A percentile compares a stretch with the other conserved stretches of the same genome.
Conservation (phyloP, 176 grass and related monocot species). For the Musa acuminata region DNA sequence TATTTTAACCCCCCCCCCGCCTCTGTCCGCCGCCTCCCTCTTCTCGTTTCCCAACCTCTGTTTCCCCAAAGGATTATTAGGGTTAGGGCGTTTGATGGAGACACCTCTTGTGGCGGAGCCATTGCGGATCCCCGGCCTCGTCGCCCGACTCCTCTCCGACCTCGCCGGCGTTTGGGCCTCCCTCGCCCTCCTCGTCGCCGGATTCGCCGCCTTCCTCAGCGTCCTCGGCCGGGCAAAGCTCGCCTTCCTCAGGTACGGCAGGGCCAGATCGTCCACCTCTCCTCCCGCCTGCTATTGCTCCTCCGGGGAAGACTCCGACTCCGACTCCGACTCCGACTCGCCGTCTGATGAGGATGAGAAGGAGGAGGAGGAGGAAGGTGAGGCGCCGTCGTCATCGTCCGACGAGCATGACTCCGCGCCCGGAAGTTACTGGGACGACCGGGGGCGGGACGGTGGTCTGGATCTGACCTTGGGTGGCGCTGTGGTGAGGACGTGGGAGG, state of each 20-base stretch:
- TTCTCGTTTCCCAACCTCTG: background rate
- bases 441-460: background rate
- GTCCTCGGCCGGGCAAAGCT: background rate
- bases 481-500: constrained; percentile 16
- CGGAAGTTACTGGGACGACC: background rate
- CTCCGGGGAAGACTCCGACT: constrained; percentile 3
- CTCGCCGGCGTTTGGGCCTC: constrained; percentile 4
- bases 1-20: background rate
- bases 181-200: constrained; percentile 12
- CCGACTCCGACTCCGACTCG: background rate
- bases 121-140: background rate
- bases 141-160: background rate
- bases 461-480: constrained; percentile 4
- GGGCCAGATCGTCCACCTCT: background rate
- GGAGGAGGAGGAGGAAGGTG: constrained; percentile 1
- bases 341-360: background rate
- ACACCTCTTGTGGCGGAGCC: background rate
- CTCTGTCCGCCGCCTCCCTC: no score
- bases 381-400: background rate
- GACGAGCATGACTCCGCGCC: background rate
- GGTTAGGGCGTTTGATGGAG: constrained; percentile 6
- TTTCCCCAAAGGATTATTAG: background rate
- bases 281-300: background rate
- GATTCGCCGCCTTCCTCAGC: constrained; percentile 6
- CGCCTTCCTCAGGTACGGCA: background rate